phyloP scores from a whole-genome alignment of 2,329 filamentous ascomycete genomes.

The Fusarium sp. region DNA sequence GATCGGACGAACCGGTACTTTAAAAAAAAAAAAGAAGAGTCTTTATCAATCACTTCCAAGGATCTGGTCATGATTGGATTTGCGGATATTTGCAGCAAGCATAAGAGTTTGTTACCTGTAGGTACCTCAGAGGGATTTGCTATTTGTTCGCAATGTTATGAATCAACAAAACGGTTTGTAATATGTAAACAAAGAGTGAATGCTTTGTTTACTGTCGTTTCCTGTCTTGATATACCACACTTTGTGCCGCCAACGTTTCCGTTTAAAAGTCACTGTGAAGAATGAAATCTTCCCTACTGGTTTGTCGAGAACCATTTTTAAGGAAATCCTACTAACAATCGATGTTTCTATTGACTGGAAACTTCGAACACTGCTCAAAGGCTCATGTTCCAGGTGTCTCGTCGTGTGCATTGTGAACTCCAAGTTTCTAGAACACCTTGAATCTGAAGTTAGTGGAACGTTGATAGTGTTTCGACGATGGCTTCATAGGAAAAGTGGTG shows the following conservation, averaged over 20 bases:
- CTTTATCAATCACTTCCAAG: constrained; percentile 31
- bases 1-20: constrained; percentile 25
- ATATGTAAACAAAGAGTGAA: not conserved
- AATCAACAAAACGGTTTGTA: not conserved
- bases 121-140: not conserved
- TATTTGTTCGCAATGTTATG: not conserved
- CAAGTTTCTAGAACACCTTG: not conserved
- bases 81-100: not conserved
- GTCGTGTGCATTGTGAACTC: not conserved
- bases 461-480: not conserved
- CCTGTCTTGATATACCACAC: not conserved
- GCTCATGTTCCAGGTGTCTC: too few relatives aligned
- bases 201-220: not conserved
- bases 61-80: not conserved
- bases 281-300: too few relatives aligned
- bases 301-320: too few relatives aligned
- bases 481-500: not conserved
- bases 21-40: constrained; percentile 9
- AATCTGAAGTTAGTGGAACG: not conserved
- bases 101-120: not conserved
- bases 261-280: not conserved
- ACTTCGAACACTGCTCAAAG: too few relatives aligned
- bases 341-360: too few relatives aligned
- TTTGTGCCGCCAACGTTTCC: not conserved
- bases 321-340: too few relatives aligned